A percentile compares a stretch with the other conserved stretches of the same genome.
These are phyloP conservation scores for Delphinella strobiligena DNA, from an alignment of 2,329 filamentous ascomycete genomes.

Conservation along the genomic window DNA sequence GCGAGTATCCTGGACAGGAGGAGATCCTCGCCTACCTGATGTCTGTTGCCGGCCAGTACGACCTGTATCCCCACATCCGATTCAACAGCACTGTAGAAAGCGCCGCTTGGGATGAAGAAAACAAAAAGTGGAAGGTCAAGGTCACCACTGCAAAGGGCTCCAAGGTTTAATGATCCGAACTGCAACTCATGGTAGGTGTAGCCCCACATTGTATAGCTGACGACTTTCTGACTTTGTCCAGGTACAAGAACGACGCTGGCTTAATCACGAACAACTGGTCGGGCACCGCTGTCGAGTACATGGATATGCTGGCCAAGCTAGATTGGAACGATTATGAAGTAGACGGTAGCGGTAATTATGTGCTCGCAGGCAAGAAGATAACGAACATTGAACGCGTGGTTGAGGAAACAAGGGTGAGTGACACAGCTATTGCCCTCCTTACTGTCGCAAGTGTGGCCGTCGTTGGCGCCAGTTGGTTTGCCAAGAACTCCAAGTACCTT, in stretches of 20 bases:
- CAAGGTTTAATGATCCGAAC: constrained; percentile 46
- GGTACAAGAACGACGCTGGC: constrained; percentile 36
- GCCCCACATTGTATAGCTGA: no score
- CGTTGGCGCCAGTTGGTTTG: constrained; percentile 23
- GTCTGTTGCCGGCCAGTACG: constrained; percentile 40
- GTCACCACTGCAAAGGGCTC: constrained; percentile 35
- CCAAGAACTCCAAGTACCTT: constrained; percentile 8
- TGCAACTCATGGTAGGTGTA: constrained; percentile 42
- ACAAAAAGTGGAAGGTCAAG: constrained; percentile 39
- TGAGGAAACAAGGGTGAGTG: constrained; percentile 33
- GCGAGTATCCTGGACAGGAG: constrained; percentile 47
- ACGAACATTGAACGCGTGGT: constrained; percentile 29
- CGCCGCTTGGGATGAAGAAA: constrained; percentile 41
- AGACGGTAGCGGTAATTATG: constrained; percentile 21
- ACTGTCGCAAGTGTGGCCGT: constrained; percentile 25
- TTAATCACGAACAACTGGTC: constrained; percentile 47
- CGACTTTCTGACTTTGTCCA: no score
- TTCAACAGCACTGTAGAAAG: constrained; percentile 44
- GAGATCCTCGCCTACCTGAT: constrained; percentile 48
- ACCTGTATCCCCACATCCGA: constrained; percentile 44
- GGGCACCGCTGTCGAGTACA: constrained; percentile 43
- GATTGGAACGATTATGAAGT: constrained; percentile 34
- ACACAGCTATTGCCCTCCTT: constrained; percentile 23
- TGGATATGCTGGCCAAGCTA: constrained; percentile 32
- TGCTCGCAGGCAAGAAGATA: constrained; percentile 22